Base-by-base conservation (phyloP, 2,329 filamentous ascomycete species). In the Xylariaceae sp. region DNA sequence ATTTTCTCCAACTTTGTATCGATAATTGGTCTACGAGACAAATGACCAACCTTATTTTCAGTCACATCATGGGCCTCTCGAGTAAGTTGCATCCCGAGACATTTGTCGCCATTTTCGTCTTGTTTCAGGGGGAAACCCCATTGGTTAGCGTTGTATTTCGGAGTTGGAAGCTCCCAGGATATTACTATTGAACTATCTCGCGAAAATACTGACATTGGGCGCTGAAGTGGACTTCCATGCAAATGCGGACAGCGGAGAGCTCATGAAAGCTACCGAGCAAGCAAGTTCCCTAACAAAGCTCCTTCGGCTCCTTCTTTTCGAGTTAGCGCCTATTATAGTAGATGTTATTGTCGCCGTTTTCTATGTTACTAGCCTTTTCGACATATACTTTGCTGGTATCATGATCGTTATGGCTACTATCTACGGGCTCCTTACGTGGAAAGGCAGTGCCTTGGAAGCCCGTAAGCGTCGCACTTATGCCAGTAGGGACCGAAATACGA, bases 61-160 rank as follows among this genome's bases (percentile, higher is more conserved):
- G 81, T 54, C 87, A 90, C 55, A 79, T 90, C 32, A 85, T 91
- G 79, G 77, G 75, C n/a, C 76, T 90, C 0, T 87, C 85, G 0
- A 87, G 23, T 26, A 26, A 26, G 23, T 26, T 4, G 23, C 23
- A 26, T 9, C 23, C 23, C 4, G 23, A 26, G 23, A n/a, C n/a
- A n/a, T n/a, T n/a, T n/a, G n/a, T n/a, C 9, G 9, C 23, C 9
- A 26, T 9, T 26, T 26, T 26, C 9, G 23, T 26, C 23, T 9
- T 26, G 9, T 26, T 26, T 9, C 23, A 26, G 23, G 23, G 9
- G 23, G 4, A 26, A 26, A 9, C n/a, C n/a, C n/a, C 4, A 26
- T 26, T 26, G 4, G 23, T 9, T 26, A 26, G 23, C 23, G 23
- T 4, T 9, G 9, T 26, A 26, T 26, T 26, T 26, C 4, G 23